Base-by-base conservation (phyloP, 371 early-diverging fungal genomes). In the Dichotomocladium elegans region DNA sequence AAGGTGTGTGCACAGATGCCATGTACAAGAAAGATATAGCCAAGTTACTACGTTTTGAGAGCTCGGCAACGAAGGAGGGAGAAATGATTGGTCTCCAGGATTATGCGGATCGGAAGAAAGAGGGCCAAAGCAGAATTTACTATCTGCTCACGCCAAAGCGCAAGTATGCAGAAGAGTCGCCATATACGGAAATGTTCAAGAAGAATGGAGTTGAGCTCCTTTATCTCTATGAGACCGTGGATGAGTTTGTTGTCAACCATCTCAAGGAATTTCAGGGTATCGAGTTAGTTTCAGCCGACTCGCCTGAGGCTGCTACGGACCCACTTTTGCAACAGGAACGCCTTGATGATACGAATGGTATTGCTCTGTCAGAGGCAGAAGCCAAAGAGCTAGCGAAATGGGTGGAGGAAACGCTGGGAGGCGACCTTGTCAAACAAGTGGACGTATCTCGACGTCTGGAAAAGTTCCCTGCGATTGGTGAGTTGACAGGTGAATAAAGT, bases 111-210 rank as follows among this genome's bases (percentile, higher is more conserved):
- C 84, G 91, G 41, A 95, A 92, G 87, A 82, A 85, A 64, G 80
- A 88, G 41, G 88, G 81, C 15, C 98, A 98, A 70, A 90, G 95
- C 57, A 85, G 92, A 66, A 98, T 99, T 53, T 96, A 92, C 68
- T 94, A 90, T 61, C 57, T 93, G 27, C 86, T 95, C 55, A 95
- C 94, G 22, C 79, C 89, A 22, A 83, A 77, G 61, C 77, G 89
- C 45, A 77, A 88, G 42, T 87, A 87, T 51, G 88, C 92, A 9
- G 80, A 86, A 47, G 85, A 86, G 44, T 86, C 86, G 55, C 97
- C 99, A 14, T 92, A 94, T 66, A 83, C 92, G 26, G 98, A 96
- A 66, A 83, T 85, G 60, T 89, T 89, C 67, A 82, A 85, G 68
- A 73, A 81, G 65, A 83, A 83, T 50, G 83, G 75, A 41, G 66